Percentiles rank a stretch among this genome's conserved stretches.
Evolutionary conservation across 495 filamentous ascomycete genomes (phyloP).

Genomic region (Daldinia loculata): DNA sequence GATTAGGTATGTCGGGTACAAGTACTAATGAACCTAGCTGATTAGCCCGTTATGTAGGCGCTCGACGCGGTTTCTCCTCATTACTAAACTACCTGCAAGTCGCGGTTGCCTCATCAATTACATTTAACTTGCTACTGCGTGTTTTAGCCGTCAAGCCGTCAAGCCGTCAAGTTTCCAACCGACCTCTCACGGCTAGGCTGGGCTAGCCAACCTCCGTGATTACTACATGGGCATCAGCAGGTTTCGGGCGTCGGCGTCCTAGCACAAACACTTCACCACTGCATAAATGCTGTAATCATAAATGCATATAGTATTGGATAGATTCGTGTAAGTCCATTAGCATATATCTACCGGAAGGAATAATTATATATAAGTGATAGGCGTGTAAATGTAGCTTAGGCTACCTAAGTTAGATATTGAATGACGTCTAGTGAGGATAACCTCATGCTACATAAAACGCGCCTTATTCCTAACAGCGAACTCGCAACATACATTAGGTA

Average conservation of each 20-base stretch:
- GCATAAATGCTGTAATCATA: not conserved
- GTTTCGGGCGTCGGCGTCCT: not conserved
- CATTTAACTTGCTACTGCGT: slow-evolving; percentile 16
- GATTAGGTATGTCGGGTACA: not conserved
- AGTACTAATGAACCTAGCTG: not conserved
- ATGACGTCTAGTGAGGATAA: not conserved
- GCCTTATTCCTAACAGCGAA: not conserved
- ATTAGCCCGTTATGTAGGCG: slow-evolving; percentile 6
- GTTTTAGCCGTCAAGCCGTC: slow-evolving; percentile 16
- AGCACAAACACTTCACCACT: not conserved
- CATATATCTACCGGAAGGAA: not conserved
- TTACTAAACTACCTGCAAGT: slow-evolving; percentile 22
- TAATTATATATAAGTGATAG: too few relatives aligned
- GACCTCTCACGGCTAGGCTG: not conserved
- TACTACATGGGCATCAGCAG: not conserved
- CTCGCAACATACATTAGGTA: not conserved
- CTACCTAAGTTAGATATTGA: not conserved
- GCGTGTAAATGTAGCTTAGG: too few relatives aligned
- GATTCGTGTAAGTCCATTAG: not conserved
- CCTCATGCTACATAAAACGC: not conserved
- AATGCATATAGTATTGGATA: not conserved
- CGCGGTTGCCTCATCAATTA: slow-evolving; percentile 28
- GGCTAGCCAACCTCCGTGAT: slow-evolving; percentile 26
- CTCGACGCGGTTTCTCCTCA: slow-evolving; percentile 36
- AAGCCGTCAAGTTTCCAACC: not conserved